phyloP scores from a whole-genome alignment of 1,284 basidiomycete species.

The Sanghuangporus sanghuang region DNA sequence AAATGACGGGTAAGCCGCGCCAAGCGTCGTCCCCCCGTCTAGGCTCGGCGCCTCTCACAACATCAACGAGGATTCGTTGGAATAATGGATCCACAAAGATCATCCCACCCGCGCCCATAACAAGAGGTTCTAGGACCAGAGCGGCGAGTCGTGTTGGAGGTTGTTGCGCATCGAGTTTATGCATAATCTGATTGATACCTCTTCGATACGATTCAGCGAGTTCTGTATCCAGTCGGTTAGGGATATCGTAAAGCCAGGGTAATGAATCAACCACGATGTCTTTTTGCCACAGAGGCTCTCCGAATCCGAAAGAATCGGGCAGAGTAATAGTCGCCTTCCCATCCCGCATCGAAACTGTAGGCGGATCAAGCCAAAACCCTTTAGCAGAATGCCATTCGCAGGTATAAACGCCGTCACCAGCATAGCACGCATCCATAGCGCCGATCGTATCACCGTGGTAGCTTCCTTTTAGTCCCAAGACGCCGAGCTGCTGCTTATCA shows the following conservation, averaged over 20 bases:
- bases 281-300: constrained; percentile 28
- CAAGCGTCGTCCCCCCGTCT: constrained; percentile 33
- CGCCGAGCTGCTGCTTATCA: constrained; percentile 61
- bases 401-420: constrained; percentile 80
- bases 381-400: constrained; percentile 96
- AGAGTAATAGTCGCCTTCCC: constrained; percentile 58
- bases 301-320: constrained; percentile 40
- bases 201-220: constrained; percentile 63
- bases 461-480: constrained; percentile 87
- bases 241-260: constrained; percentile 69
- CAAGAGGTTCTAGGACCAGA: constrained; percentile 86
- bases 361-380: constrained; percentile 92
- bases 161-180: constrained; percentile 25
- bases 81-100: constrained; percentile 96
- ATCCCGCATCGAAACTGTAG: constrained; percentile 65
- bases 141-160: constrained; percentile 52
- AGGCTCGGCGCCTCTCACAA: constrained; percentile 50
- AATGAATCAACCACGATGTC: constrained; percentile 40
- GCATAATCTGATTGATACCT: constrained; percentile 55
- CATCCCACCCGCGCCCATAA: constrained; percentile 97
- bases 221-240: constrained; percentile 50
- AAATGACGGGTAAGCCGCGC: constrained; percentile 86
- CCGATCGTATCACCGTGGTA: constrained; percentile 99
- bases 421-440: constrained; percentile 89
- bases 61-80: constrained; percentile 84